A percentile compares a stretch with the other conserved stretches of the same genome.
Evolutionary conservation across 352 stramenopile genomes (phyloP).

Genomic region (Albugo candida): DNA sequence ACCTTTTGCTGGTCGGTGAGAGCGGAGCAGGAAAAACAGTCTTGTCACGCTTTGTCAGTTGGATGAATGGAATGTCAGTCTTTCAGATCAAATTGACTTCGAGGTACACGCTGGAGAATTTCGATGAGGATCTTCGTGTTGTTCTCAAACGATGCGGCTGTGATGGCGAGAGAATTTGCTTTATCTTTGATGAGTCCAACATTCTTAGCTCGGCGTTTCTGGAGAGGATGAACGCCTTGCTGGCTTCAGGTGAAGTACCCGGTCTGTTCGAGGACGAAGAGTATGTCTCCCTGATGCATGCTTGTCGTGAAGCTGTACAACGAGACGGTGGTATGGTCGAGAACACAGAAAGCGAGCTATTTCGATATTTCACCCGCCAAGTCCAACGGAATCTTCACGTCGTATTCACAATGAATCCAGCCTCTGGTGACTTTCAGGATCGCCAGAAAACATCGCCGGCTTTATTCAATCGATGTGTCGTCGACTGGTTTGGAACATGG

Average conservation of each 20-base stretch:
- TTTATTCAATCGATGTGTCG: slow-evolving; percentile 99
- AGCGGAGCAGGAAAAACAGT: slow-evolving; percentile 98
- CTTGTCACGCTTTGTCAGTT: slow-evolving; percentile 98
- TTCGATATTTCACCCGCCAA: slow-evolving; percentile 92
- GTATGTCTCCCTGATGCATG: slow-evolving; percentile 92
- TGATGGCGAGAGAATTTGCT: slow-evolving; percentile 98
- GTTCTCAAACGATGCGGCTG: slow-evolving; percentile 96
- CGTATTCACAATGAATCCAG: slow-evolving; percentile 99
- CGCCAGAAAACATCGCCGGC: slow-evolving; percentile 97
- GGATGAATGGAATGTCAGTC: slow-evolving; percentile 99
- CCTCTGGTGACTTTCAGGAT: slow-evolving; percentile 89
- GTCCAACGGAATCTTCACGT: slow-evolving; percentile 99
- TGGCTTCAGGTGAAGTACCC: slow-evolving; percentile 98
- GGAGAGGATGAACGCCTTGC: slow-evolving; percentile 99
- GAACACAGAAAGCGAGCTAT: slow-evolving; percentile 90
- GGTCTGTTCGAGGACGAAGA: slow-evolving; percentile 99
- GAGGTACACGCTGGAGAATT: slow-evolving; percentile 97
- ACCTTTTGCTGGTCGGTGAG: slow-evolving; percentile 97
- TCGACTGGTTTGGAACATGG: slow-evolving; percentile 99
- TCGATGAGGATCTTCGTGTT: slow-evolving; percentile 96
- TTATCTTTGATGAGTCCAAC: slow-evolving; percentile 99
- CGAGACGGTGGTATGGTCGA: slow-evolving; percentile 76
- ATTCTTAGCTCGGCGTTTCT: slow-evolving; percentile 96
- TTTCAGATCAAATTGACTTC: slow-evolving; percentile 99
- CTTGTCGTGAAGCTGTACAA: slow-evolving; percentile 88